Evolutionary conservation across 805 yeast species (phyloP), one percentile per base, ranked within the genome.

Genomic region (Ascoidea asiatica): DNA sequence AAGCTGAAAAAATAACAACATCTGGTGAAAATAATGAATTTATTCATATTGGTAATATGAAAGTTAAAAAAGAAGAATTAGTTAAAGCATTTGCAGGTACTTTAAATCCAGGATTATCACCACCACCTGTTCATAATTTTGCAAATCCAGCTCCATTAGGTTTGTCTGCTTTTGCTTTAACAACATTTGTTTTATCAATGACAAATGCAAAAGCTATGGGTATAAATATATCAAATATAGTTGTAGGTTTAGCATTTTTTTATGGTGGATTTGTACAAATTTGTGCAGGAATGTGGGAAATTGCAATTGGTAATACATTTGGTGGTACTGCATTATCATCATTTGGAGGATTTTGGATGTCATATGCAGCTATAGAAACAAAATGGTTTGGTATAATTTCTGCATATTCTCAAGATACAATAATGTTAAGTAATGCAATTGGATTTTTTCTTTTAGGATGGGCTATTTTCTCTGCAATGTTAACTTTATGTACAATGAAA

Each of bases 81-180:
- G 62, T 66, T 43, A 61, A 61, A 21, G 90, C 90, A 2, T 82
- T 82, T 51, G 95, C 95, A 60, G 95, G 95, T 79, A 70, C 82
- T 19, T 64, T 83, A 57, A 79, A 79, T 52, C 86, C 92, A 21
- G 90, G 86, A 67, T 40, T 67, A 45, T 60, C 74, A 22, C 69
- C 72, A n/a, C 71, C 75, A 4, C 72, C 90, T 13, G 56, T 64
- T 6, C 78, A 79, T 53, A 69, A 70, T 50, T 68, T 79, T 52
- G 85, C 75, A 41, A 78, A 77, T 55, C 82, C 85, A 13, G 79
- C 79, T 35, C 82, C 85, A 5, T 60, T 79, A 38, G 86, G 85
- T 7, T 56, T 79, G 41, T 62, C 69, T 37, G 83, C 74, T 0
- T 79, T 79, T 54, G 80, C 83, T 2, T 54, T 77, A 47, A 75